Base-by-base conservation (phyloP, 805 yeast genomes). In the Lachancea sp. region DNA sequence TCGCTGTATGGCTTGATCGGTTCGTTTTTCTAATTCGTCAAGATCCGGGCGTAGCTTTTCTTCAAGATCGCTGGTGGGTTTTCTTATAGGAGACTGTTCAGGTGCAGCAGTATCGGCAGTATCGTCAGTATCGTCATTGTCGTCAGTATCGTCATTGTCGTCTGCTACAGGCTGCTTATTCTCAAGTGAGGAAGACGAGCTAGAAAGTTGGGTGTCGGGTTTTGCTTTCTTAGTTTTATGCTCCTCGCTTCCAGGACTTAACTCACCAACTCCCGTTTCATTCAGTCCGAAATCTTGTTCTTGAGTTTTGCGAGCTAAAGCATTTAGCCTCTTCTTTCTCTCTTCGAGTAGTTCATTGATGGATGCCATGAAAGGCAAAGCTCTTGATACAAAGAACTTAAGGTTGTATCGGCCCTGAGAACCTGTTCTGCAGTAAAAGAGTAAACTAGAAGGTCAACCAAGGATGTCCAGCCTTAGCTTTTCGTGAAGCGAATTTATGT, bases 1-100 rank as follows among this genome's bases (percentile, higher is more conserved):
- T 15, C 59, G 50, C 12, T 62, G 61, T 1, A 77, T 63, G 1
- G 67, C 69, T n/a, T 56, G 59, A 36, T 75, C 70, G 0, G 82
- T 78, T 39, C 65, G 57, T 20, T 62, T 59, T 1, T 68, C 62
- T n/a, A 76, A 51, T 3, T 62, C 51, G 11, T 66, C 65, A 39
- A 74, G 41, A 32, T 69, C 66, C 0, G 62, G 65, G 29, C 64
- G 57, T 8, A 78, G 47, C 46, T 69, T 73, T 15, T 65, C 53
- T 49, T 60, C 68, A 58, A 70, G 53, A 57, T 65, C 47, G 27
- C 44, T 42, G 2, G 45, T 26, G 5, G 46, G 38, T 20, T 37
- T 41, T 8, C 8, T 22, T 4, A 22, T 8, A 22, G 25, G 4
- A 22, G 8, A 22, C 8, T 22, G 25, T 22, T 17, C 42, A 26